Evolutionary conservation across 805 yeast genomes (phyloP), one percentile per base, ranked within the genome.

Genomic region (Pichia eremophila): DNA sequence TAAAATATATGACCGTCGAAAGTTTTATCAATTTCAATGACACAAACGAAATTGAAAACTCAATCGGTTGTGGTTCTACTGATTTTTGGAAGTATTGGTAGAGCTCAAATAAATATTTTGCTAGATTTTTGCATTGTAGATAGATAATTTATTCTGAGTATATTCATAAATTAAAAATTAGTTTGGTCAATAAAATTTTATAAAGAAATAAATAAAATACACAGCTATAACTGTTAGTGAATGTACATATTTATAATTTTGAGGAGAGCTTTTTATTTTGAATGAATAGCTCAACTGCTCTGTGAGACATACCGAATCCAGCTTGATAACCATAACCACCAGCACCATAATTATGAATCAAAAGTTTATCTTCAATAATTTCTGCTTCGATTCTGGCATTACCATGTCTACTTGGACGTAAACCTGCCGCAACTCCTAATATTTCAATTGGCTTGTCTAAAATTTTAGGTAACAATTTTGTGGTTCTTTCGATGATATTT

Each of bases 281-380:
- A 14, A 51, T 43, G 19, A 52, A 46, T 6, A 69, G 51, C 5
- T 59, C 51, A 4, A 75, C 77, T 5, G 79, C 82, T 47, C 61
- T 61, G 44, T 62, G 54, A 3, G 75, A 73, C 79, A 79, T 78
- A 1, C 83, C 84, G 12, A 71, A 66, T 2, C 85, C 85, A 1
- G 83, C 75, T 60, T 78, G 84, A 59, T 77, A 79, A 4, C 84
- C 84, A 51, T 78, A 76, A 0, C 84, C 85, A 49, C 77, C 65
- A 15, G 82, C 79, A 39, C 93, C 91, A 55, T 83, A 81, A 61
- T 83, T 79, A 60, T 86, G 93, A 18, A 85, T 68, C 12, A 81
- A 57, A 2, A 70, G 48, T 46, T 67, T 65, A 25, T 40, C 44
- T 18, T 64, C 66, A 10, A 66, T 63, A 3, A 46, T 50, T 53